These are phyloP conservation scores for Paramecium caudatum DNA, from an alignment of 73 alveolate genomes.

Conservation along the genomic window DNA sequence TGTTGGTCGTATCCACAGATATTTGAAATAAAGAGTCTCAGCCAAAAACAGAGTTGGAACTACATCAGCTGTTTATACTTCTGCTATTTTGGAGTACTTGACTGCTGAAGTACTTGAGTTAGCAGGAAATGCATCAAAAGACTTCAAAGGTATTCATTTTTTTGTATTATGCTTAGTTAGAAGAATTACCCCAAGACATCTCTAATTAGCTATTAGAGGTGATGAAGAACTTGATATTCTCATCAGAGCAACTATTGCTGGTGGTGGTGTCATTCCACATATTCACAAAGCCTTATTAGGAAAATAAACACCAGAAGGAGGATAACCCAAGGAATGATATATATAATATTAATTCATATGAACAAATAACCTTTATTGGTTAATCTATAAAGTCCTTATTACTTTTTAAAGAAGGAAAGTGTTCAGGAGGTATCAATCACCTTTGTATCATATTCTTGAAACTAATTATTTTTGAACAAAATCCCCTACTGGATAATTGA, in stretches of 20 bases:
- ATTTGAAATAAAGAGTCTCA: conserved; percentile 90
- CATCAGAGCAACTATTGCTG: conserved; percentile 99
- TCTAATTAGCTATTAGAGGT: conserved; percentile 98
- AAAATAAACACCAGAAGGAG: conserved; percentile 73
- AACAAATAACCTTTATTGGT: no score
- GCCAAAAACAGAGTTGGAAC: conserved; percentile 98
- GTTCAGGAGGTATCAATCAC: no score
- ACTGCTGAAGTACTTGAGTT: conserved; percentile 99
- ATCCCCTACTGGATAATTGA: no score
- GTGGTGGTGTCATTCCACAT: conserved; percentile 99
- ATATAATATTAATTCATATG: background rate
- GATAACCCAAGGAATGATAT: conserved; percentile 61
- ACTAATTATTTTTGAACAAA: no score
- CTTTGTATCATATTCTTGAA: no score
- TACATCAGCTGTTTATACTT: conserved; percentile 98
- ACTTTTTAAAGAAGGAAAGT: no score
- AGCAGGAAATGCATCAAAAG: conserved; percentile 99
- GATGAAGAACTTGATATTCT: conserved; percentile 98
- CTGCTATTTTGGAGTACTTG: conserved; percentile 98
- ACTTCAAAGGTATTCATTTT: conserved; percentile 81
- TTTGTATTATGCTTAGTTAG: conserved; percentile 78
- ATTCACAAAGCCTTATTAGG: conserved; percentile 93
- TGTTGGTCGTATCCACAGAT: conserved; percentile 99
- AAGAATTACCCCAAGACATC: conserved; percentile 97
- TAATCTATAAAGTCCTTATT: no score